Evolutionary conservation across 2,329 filamentous ascomycete species (phyloP), one percentile per base, ranked within the genome.

Genomic region (Aspergillus novoparasiticus): DNA sequence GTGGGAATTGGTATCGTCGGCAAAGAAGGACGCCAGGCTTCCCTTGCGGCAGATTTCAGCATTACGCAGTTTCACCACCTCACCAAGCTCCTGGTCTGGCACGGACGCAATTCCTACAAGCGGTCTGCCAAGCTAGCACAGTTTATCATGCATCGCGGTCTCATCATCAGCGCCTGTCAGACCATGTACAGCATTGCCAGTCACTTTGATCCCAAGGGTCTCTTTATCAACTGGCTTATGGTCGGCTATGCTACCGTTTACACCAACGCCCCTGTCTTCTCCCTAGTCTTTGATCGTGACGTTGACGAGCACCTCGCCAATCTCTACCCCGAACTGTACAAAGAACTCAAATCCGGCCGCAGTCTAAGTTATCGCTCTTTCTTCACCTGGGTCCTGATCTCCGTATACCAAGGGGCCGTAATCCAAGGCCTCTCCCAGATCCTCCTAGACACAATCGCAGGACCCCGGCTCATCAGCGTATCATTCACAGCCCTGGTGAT

Each of bases 61-160:
- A 96, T 99, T 70, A 92, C 93, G 64, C 94, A 97, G 72, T 99
- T 99, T 79, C 91, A 89, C 73, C 93, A 99, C 76, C 82, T 99
- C 23, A 96, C 94, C 57, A 99, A 98, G 78, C 86, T 99, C 1
- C 86, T 99, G n/a, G 93, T 99, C 43, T 99, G 96, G 95, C 96
- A 99, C 76, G 95, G 95, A 1, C 89, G 96, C 36, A 99, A 99
- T 80, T 94, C 90, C 71, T 99, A 99, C 84, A 98, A 98, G 79
- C 88, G 96, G 53, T 93, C 89, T 63, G 95, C 95, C 32, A 99
- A 99, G 80, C 86, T 99, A 28, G 93, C 92, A 0, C 96, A 98
- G 77, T 99, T 99, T 78, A 94, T 99, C 72, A 99, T 99, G 72
- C 96, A 99, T 76, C 91, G 95, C 72, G 95, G 95, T 57, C 83